These are phyloP conservation scores for Takakia lepidozioides DNA, from an alignment of 225 moss, liverwort and hornwort species.

Conservation along the genomic window DNA sequence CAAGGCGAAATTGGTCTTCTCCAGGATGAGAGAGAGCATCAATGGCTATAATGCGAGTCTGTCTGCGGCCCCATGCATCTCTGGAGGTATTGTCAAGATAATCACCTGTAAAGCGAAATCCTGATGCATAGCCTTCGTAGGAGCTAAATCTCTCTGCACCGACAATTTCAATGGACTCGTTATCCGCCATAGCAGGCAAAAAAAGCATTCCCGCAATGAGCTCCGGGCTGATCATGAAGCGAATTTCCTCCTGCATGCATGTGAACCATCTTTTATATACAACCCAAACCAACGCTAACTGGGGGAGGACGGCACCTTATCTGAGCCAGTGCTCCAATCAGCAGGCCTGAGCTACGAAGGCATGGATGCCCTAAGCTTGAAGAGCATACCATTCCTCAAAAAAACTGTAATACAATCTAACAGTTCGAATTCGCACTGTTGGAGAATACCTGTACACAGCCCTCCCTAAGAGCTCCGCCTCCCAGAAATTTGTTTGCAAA, in stretches of 20 bases:
- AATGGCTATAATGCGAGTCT: conserved; percentile 69
- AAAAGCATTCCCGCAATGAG: conserved; percentile 92
- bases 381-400: too few species aligned
- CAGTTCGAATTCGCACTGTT: too few species aligned
- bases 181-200: conserved; percentile 66
- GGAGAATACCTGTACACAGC: conserved; percentile 82
- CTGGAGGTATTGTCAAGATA: conserved; percentile 49
- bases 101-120: conserved; percentile 63
- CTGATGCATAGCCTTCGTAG: conserved; percentile 65
- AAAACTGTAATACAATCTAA: too few species aligned
- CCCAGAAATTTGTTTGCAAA: conserved; percentile 76
- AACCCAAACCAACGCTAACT: too few species aligned
- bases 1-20: conserved; percentile 57
- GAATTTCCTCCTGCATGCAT: conserved; percentile 75
- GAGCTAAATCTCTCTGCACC: conserved; percentile 72
- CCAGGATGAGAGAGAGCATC: conserved; percentile 84
- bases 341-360: too few species aligned
- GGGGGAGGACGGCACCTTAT: too few species aligned
- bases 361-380: too few species aligned
- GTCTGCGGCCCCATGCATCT: conserved; percentile 69
- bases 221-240: conserved; percentile 93
- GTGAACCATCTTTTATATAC: conserved; percentile 4
- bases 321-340: too few species aligned
- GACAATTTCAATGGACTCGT: conserved; percentile 82
- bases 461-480: conserved; percentile 53